Conservation (phyloP, 805 yeast species). For the Saccharomycopsis babjevae region DNA sequence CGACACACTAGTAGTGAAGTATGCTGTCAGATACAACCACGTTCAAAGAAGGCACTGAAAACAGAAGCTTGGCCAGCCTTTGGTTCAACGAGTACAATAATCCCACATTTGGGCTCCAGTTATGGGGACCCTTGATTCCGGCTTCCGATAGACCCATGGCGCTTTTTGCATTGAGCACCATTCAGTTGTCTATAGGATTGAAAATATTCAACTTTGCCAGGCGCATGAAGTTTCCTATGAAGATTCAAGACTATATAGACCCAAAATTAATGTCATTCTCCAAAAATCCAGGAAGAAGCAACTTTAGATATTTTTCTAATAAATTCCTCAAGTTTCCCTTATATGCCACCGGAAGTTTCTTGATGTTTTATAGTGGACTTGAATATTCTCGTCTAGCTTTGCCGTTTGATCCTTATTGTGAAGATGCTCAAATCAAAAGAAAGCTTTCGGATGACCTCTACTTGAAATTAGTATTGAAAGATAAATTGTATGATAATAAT, state of each 20-base stretch:
- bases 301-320: conserved; percentile 3
- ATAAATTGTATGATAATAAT: background rate
- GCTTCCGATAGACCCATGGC: conserved; percentile 6
- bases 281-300: background rate
- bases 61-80: background rate
- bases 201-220: background rate
- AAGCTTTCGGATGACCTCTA: background rate
- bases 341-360: background rate
- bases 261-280: conserved; percentile 6
- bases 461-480: background rate
- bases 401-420: conserved; percentile 15
- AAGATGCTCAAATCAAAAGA: conserved; percentile 7
- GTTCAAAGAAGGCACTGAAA: background rate
- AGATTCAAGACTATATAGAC: background rate
- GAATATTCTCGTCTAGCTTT: conserved; percentile 8
- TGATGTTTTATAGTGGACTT: conserved; percentile 4
- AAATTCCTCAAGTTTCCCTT: conserved; percentile 2
- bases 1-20: background rate
- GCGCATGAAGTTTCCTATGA: conserved; percentile 2
- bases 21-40: background rate
- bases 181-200: conserved; percentile 4
- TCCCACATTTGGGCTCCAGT: conserved; percentile 5
- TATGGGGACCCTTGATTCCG: conserved; percentile 16
- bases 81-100: background rate
- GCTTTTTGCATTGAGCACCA: conserved; percentile 1